phyloP scores from a whole-genome alignment of 768 basidiomycete genomes.

The Russula griseocarnosa region DNA sequence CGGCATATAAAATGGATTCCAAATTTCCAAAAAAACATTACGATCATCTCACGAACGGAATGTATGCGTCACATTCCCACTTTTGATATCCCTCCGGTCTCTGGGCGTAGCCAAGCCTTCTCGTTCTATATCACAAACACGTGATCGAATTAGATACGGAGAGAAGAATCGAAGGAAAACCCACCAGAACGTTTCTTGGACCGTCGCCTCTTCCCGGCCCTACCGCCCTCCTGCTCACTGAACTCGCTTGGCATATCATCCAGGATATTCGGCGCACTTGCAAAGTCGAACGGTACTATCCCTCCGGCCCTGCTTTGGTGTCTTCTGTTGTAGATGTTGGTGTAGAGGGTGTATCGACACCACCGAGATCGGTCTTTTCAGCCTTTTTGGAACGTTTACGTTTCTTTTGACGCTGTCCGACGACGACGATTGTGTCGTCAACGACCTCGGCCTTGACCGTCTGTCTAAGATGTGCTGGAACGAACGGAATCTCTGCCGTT shows the following conservation, averaged over 20 bases:
- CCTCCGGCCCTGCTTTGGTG: slow-evolving; percentile 31
- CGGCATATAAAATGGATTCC: too few species aligned
- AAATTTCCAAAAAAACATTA: background rate
- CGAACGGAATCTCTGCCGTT: slow-evolving; percentile 71
- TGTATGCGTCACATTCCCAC: slow-evolving; percentile 37
- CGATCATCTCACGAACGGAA: slow-evolving; percentile 29
- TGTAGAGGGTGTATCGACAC: slow-evolving; percentile 22
- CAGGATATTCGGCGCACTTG: slow-evolving; percentile 63
- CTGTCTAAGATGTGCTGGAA: slow-evolving; percentile 61
- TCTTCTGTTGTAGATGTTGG: slow-evolving; percentile 23
- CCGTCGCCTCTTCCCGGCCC: slow-evolving; percentile 34
- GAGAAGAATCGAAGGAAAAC: background rate
- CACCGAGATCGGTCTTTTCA: slow-evolving; percentile 26
- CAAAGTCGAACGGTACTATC: slow-evolving; percentile 60
- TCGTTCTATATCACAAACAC: background rate
- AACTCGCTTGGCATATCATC: slow-evolving; percentile 47
- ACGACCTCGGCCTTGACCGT: slow-evolving; percentile 33
- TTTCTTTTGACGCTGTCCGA: slow-evolving; percentile 67
- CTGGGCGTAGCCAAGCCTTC: slow-evolving; percentile 36
- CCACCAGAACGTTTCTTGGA: slow-evolving; percentile 37
- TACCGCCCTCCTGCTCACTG: slow-evolving; percentile 32
- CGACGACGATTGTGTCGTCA: slow-evolving; percentile 68
- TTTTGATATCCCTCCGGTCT: slow-evolving; percentile 35
- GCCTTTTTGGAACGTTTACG: slow-evolving; percentile 49
- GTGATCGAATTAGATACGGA: background rate